Conservation (phyloP, 371 early-diverging fungal genomes). For the Apophysomyces sp. region DNA sequence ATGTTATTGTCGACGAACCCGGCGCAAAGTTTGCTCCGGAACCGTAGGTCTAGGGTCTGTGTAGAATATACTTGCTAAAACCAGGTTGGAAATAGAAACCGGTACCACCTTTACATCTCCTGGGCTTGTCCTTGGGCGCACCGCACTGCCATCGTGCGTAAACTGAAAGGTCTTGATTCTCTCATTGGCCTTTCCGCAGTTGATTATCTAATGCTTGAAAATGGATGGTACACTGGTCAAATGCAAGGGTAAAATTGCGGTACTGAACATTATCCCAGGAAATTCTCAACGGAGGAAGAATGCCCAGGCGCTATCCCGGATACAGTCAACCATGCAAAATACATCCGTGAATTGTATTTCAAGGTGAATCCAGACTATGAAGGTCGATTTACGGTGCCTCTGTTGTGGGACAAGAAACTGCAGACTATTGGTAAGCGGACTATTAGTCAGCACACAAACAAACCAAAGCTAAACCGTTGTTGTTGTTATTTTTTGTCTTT, state of each 20-base stretch:
- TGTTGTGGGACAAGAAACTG: constrained; percentile 90
- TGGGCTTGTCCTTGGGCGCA: constrained; percentile 94
- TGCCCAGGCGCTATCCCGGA: constrained; percentile 83
- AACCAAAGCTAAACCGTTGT: neutral
- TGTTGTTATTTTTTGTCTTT: no score
- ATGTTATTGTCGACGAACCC: constrained; percentile 55
- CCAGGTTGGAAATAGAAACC: constrained; percentile 43
- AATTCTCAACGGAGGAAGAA: constrained; percentile 70
- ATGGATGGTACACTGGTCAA: constrained; percentile 69
- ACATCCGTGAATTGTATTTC: constrained; percentile 85
- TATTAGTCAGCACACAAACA: neutral
- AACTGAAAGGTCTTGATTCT: constrained; percentile 83
- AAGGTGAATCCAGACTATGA: constrained; percentile 79
- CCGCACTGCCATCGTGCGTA: constrained; percentile 82
- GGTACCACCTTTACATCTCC: constrained; percentile 78
- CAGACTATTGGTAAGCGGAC: constrained; percentile 72
- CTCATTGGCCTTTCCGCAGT: constrained; percentile 84
- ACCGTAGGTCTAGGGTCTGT: constrained; percentile 39
- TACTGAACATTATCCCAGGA: constrained; percentile 25
- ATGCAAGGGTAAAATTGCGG: no score
- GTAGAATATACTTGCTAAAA: neutral
- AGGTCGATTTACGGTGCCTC: constrained; percentile 87
- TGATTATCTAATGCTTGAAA: constrained; percentile 73
- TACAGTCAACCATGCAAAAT: constrained; percentile 67
- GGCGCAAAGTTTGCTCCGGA: constrained; percentile 76